These are phyloP conservation scores for Thecaphora thlaspeos DNA, from an alignment of 1,284 basidiomycete species.

Conservation along the genomic window DNA sequence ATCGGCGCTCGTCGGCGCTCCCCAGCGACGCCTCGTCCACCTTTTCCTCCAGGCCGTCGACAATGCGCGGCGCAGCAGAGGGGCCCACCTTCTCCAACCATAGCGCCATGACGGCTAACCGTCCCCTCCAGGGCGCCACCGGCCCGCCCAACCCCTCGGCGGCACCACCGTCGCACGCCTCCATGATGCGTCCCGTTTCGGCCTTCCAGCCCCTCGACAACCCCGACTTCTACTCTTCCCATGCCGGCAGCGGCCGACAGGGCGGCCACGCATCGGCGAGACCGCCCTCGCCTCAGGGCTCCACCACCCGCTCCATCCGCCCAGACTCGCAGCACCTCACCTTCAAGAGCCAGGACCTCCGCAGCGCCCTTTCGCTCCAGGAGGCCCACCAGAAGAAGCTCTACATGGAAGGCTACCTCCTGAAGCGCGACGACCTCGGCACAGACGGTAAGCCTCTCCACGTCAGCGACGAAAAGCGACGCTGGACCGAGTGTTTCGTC, in stretches of 20 bases:
- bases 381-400: conserved; percentile 51
- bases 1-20: too few species aligned
- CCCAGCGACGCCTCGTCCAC: too few species aligned
- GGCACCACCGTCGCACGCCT: conserved; percentile 10
- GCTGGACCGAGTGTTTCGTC: conserved; percentile 63
- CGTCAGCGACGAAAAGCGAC: conserved; percentile 37
- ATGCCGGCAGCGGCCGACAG: conserved; percentile 5
- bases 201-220: conserved; percentile 54
- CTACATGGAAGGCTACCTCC: conserved; percentile 57
- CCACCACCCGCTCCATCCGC: conserved; percentile 36
- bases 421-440: conserved; percentile 47
- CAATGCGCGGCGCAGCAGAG: too few species aligned
- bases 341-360: conserved; percentile 53
- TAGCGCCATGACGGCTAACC: too few species aligned
- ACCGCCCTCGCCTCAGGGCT: conserved; percentile 35
- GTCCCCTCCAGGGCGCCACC: too few species aligned
- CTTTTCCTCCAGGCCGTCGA: too few species aligned
- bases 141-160: too few species aligned
- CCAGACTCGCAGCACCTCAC: conserved; percentile 43
- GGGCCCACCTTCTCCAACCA: too few species aligned
- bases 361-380: conserved; percentile 51
- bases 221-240: conserved; percentile 15
- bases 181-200: conserved; percentile 45
- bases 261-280: conserved; percentile 14
- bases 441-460: conserved; percentile 52